These are phyloP conservation scores for Chaetomium fimeti DNA, from an alignment of 495 filamentous ascomycete genomes.

Conservation along the genomic window DNA sequence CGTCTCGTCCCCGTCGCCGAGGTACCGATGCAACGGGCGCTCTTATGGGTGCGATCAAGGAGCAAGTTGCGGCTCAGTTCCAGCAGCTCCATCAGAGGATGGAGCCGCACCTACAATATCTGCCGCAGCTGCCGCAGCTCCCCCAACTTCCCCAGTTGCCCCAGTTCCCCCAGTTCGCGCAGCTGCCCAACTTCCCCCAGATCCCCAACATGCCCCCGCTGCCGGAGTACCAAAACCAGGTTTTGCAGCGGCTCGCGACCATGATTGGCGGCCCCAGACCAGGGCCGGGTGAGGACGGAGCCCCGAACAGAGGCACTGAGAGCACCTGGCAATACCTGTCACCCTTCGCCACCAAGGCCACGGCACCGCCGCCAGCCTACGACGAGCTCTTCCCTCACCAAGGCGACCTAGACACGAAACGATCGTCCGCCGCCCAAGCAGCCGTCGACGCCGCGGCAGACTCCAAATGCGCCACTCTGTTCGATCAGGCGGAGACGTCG, in stretches of 20 bases:
- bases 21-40: constrained; percentile 35
- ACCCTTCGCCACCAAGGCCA: constrained; percentile 39
- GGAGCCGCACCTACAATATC: constrained; percentile 40
- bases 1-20: constrained; percentile 32
- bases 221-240: constrained; percentile 68
- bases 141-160: constrained; percentile 30
- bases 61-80: constrained; percentile 73
- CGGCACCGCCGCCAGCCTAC: constrained; percentile 68
- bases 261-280: constrained; percentile 50
- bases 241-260: constrained; percentile 68
- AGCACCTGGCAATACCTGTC: constrained; percentile 69
- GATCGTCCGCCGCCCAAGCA: constrained; percentile 58
- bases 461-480: constrained; percentile 61
- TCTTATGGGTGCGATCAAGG: constrained; percentile 66
- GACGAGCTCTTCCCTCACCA: constrained; percentile 69
- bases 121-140: constrained; percentile 29
- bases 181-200: constrained; percentile 30
- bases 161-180: constrained; percentile 33
- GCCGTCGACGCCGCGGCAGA: constrained; percentile 65
- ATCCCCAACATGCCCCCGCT: constrained; percentile 56
- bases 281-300: constrained; percentile 35
- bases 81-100: constrained; percentile 76
- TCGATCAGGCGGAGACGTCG: constrained; percentile 46
- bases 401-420: constrained; percentile 56
- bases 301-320: constrained; percentile 52